Percentiles rank a stretch among this genome's conserved stretches.
phyloP scores from a whole-genome alignment of 2,329 filamentous ascomycete genomes.

The Claviceps spartinae region DNA sequence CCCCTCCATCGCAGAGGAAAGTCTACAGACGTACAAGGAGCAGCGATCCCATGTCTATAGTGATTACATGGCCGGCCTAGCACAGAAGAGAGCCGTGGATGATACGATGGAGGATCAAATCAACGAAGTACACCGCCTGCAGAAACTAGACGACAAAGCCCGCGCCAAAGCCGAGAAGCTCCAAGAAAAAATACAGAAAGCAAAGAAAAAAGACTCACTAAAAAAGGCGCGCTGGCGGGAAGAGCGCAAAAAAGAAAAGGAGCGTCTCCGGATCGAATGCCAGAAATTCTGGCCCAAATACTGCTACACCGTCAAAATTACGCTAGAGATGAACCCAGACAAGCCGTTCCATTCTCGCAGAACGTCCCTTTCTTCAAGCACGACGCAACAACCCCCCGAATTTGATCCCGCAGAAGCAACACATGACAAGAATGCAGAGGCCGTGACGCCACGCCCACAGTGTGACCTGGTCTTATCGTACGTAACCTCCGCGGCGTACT shows the following conservation, averaged over 20 bases:
- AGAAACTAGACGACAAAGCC: constrained; percentile 14
- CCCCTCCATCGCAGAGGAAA: constrained; percentile 20
- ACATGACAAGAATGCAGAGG: neutral
- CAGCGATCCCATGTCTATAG: constrained; percentile 29
- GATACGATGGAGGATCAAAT: constrained; percentile 18
- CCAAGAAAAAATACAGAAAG: constrained; percentile 21
- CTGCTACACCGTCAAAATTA: constrained; percentile 34
- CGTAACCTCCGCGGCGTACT: constrained; percentile 42
- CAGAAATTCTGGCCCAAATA: constrained; percentile 34
- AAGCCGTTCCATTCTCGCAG: constrained; percentile 34
- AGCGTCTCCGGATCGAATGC: constrained; percentile 28
- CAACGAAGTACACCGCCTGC: constrained; percentile 21
- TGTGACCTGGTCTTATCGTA: constrained; percentile 44
- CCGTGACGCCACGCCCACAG: constrained; percentile 2
- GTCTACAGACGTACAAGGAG: constrained; percentile 26
- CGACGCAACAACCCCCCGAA: constrained; percentile 23
- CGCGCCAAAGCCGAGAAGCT: constrained; percentile 16
- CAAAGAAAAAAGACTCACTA: constrained; percentile 21
- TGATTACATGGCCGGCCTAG: constrained; percentile 24
- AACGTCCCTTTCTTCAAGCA: constrained; percentile 33
- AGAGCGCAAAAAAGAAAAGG: constrained; percentile 28
- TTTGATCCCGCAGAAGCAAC: constrained; percentile 7
- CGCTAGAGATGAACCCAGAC: constrained; percentile 28
- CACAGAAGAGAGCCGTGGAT: constrained; percentile 19
- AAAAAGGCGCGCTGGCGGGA: constrained; percentile 21